Evolutionary conservation across 2,329 filamentous ascomycete species (phyloP).

Genomic region (Chalara sp.): DNA sequence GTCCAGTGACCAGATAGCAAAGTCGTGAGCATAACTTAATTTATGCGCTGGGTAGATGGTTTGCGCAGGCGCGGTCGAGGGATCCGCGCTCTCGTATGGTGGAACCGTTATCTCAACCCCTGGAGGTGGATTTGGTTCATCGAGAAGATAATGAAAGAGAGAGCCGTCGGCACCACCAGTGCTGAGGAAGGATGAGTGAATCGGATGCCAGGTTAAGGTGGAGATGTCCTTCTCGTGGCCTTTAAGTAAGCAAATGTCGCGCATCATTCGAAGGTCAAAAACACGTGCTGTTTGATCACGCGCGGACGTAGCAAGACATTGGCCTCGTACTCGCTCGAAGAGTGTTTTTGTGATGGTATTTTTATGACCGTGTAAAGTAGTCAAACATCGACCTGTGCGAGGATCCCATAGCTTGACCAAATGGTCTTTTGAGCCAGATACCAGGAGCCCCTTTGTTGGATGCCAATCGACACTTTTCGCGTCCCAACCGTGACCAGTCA

Average conservation of each 20-base stretch:
- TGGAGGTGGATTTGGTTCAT: conserved; percentile 81
- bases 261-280: conserved; percentile 97
- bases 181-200: conserved; percentile 81
- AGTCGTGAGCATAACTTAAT: conserved; percentile 82
- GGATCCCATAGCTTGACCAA: conserved; percentile 98
- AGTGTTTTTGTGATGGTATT: conserved; percentile 91
- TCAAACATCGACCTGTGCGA: conserved; percentile 81
- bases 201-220: conserved; percentile 86
- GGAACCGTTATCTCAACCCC: conserved; percentile 67
- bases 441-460: conserved; percentile 85
- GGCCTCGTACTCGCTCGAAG: conserved; percentile 80
- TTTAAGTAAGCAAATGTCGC: conserved; percentile 86
- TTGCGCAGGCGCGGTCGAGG: conserved; percentile 72
- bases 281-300: conserved; percentile 88
- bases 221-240: conserved; percentile 96
- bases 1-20: conserved; percentile 94
- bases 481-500: conserved; percentile 97
- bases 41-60: conserved; percentile 90
- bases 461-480: conserved; percentile 98
- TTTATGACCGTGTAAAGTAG: conserved; percentile 93
- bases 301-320: conserved; percentile 84
- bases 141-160: conserved; percentile 88
- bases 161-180: conserved; percentile 88
- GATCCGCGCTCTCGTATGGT: conserved; percentile 80
- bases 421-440: conserved; percentile 96